Evolutionary conservation across 83 land plant species (phyloP).

Genomic region (Isoetes engelmannii): DNA sequence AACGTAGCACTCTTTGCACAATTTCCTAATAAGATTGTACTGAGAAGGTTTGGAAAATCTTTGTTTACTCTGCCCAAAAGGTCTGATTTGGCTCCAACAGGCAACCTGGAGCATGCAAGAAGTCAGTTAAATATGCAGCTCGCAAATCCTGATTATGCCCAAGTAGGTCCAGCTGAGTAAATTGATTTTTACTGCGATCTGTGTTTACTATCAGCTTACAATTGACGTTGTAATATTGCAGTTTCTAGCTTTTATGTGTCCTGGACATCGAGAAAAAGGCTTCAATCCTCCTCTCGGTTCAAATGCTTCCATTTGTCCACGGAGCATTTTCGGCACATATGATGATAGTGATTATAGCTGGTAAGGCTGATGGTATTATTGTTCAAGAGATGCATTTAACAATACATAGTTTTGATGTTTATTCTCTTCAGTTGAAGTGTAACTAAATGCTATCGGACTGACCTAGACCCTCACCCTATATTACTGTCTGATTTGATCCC

Average conservation of each 20-base stretch:
- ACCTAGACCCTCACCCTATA: too few relatives aligned
- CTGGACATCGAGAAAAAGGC: conserved; percentile 32
- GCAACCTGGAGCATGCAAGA: conserved; percentile 19
- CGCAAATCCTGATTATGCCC: conserved; percentile 29
- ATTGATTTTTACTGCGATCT: neutral
- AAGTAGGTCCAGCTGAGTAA: conserved; percentile 3
- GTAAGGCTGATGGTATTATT: conserved; percentile 3
- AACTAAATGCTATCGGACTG: too few relatives aligned
- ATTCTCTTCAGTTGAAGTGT: too few relatives aligned
- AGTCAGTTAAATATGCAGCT: conserved; percentile 20
- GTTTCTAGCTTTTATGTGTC: conserved; percentile 39
- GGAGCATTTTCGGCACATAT: conserved; percentile 27
- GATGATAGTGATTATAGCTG: conserved; percentile 34
- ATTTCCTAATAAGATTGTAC: too few relatives aligned
- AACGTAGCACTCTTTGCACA: too few relatives aligned
- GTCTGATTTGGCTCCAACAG: neutral
- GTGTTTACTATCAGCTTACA: neutral
- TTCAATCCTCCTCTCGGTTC: conserved; percentile 29
- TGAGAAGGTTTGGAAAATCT: too few relatives aligned
- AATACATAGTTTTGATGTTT: too few relatives aligned
- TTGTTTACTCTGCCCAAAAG: neutral
- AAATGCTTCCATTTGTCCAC: conserved; percentile 23
- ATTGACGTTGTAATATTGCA: neutral
- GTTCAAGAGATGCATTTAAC: too few relatives aligned
- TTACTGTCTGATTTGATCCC: too few relatives aligned